Evolutionary conservation across 2,329 filamentous ascomycete species (phyloP).

Genomic region (Teratosphaeria gauchensis): DNA sequence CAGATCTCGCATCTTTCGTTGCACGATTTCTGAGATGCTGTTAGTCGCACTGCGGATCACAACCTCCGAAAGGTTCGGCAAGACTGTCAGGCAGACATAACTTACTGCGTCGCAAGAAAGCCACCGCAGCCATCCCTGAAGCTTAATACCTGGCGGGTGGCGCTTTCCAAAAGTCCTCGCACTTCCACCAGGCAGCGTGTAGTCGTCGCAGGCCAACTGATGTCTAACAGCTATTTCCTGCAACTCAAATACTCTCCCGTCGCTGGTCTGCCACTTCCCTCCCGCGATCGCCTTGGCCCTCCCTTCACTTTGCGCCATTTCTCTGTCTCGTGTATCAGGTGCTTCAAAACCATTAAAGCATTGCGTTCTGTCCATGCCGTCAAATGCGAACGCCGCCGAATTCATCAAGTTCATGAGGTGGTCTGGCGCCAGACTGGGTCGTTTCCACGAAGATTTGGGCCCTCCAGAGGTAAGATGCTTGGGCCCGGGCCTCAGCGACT

Average conservation of each 20-base stretch:
- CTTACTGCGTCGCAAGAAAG: background rate
- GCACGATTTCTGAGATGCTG: background rate
- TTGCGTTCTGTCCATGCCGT: background rate
- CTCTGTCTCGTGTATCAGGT: background rate
- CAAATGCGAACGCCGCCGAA: background rate
- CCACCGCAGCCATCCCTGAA: background rate
- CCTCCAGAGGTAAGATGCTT: too few species aligned
- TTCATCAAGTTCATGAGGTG: background rate
- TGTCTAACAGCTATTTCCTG: background rate
- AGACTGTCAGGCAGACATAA: too few species aligned
- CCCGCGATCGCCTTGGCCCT: background rate
- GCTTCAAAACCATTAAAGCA: background rate
- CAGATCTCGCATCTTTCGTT: background rate
- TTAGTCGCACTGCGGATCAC: background rate
- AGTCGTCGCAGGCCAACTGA: background rate
- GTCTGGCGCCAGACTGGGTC: background rate
- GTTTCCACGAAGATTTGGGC: background rate
- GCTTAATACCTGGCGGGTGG: background rate
- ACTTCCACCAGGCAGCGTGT: background rate
- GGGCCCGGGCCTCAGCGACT: too few species aligned
- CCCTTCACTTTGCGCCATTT: background rate
- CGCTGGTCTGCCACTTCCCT: background rate
- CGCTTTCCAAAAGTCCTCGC: background rate
- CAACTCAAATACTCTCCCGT: background rate
- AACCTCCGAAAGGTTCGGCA: background rate